These are phyloP conservation scores for Pseudogymnoascus sp. DNA, from an alignment of 2,329 filamentous ascomycete genomes.

Conservation along the genomic window DNA sequence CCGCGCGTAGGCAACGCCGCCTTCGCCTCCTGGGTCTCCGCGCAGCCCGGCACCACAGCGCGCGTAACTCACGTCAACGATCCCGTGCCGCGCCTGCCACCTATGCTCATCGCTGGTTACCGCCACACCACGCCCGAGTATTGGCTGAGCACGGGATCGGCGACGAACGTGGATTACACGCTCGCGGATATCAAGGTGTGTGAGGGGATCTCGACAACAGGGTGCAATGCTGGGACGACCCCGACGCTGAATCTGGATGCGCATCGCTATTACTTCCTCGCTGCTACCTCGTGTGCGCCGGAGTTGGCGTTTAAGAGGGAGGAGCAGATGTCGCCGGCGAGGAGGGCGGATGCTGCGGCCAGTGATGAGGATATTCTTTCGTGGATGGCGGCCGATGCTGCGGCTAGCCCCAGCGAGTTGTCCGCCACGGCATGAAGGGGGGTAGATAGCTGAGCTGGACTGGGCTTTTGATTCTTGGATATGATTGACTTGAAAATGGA, in stretches of 20 bases:
- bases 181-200: conserved; percentile 39
- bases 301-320: conserved; percentile 8
- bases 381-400: not conserved
- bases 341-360: not conserved
- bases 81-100: conserved; percentile 59
- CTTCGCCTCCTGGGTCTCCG: conserved; percentile 46
- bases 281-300: conserved; percentile 34
- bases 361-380: not conserved
- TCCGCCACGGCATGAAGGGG: not conserved
- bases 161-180: conserved; percentile 31
- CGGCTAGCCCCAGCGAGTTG: not conserved
- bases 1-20: conserved; percentile 55
- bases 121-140: conserved; percentile 63
- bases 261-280: conserved; percentile 43
- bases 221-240: conserved; percentile 43
- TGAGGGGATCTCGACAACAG: conserved; percentile 38
- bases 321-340: not conserved
- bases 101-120: conserved; percentile 48
- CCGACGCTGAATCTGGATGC: conserved; percentile 37
- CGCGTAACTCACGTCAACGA: conserved; percentile 61
- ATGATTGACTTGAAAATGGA: not conserved
- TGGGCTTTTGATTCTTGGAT: not conserved
- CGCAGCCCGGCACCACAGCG: conserved; percentile 46
- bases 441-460: not conserved
- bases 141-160: conserved; percentile 42